Evolutionary conservation across 257 asterid species (phyloP).

Genomic region (Rubia yunnanensis): DNA sequence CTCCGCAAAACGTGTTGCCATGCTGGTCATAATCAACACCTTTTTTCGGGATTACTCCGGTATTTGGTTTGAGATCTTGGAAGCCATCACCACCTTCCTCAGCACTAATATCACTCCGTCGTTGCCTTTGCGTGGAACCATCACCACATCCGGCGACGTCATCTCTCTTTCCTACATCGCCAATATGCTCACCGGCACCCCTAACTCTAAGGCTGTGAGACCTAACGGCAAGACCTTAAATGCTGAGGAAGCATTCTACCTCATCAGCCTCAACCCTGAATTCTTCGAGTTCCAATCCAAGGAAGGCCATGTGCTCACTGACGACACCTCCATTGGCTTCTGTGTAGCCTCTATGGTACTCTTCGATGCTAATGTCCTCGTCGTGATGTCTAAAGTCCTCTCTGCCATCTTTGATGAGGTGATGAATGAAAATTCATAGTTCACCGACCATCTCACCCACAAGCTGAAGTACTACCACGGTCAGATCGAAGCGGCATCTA

Average conservation of each 20-base stretch:
- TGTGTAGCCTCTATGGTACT: constrained; percentile 42
- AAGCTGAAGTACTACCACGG: constrained; percentile 45
- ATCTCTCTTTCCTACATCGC: constrained; percentile 43
- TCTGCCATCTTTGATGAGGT: constrained; percentile 46
- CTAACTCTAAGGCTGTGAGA: constrained; percentile 37
- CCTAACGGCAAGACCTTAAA: constrained; percentile 31
- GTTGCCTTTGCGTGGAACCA: constrained; percentile 43
- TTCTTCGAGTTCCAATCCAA: constrained; percentile 42
- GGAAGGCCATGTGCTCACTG: constrained; percentile 42
- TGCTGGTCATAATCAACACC: constrained; percentile 46
- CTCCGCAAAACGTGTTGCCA: constrained; percentile 41
- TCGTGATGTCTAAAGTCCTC: constrained; percentile 26
- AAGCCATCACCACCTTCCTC: constrained; percentile 36
- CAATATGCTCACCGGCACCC: constrained; percentile 36
- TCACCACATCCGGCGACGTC: constrained; percentile 41
- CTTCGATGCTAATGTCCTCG: constrained; percentile 31
- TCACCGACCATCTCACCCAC: constrained; percentile 42
- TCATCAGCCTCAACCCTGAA: constrained; percentile 22
- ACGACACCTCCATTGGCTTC: constrained; percentile 43
- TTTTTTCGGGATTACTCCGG: constrained; percentile 47
- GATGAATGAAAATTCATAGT: constrained; percentile 43
- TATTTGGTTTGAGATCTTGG: constrained; percentile 39
- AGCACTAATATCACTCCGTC: constrained; percentile 40
- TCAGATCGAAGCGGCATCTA: constrained; percentile 46
- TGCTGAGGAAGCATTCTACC: constrained; percentile 31